Percentiles rank a stretch among this genome's conserved stretches.
These are phyloP conservation scores for Zoysia matrella DNA, from an alignment of 202 grass and related monocot species.

Conservation along the genomic window DNA sequence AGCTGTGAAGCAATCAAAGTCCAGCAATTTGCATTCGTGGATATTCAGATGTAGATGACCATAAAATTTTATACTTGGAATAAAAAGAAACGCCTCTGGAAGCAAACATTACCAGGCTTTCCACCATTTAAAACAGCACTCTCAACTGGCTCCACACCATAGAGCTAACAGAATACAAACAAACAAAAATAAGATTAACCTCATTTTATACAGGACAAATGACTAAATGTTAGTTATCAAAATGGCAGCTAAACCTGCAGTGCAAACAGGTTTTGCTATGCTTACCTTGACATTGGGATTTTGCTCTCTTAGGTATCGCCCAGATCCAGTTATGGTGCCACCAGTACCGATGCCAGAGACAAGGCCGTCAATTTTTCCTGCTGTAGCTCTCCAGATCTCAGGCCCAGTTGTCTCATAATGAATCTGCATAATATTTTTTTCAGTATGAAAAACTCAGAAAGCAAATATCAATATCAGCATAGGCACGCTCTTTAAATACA, in stretches of 20 bases:
- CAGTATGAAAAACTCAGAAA: constrained; percentile 7
- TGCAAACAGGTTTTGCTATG: neutral
- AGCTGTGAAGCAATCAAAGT: neutral
- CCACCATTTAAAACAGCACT: constrained; percentile 83
- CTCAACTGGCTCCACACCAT: constrained; percentile 85
- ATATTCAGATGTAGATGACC: neutral
- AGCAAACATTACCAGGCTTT: constrained; percentile 70
- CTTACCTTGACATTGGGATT: constrained; percentile 77
- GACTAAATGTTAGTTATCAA: neutral
- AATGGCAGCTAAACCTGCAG: constrained; percentile 13
- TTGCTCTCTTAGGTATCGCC: constrained; percentile 79
- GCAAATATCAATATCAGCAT: neutral
- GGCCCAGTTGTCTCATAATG: constrained; percentile 96
- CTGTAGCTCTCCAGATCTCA: constrained; percentile 84
- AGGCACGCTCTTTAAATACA: neutral
- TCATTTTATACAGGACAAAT: constrained; percentile 20
- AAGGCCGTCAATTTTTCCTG: constrained; percentile 69
- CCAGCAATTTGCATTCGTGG: neutral
- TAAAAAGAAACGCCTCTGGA: constrained; percentile 15
- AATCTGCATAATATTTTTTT: constrained; percentile 59
- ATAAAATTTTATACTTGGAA: constrained; percentile 5
- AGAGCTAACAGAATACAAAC: constrained; percentile 57
- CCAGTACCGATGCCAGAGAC: constrained; percentile 92
- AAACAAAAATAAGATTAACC: constrained; percentile 30
- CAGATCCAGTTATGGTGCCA: constrained; percentile 83